Conservation (phyloP, 305 asterid species). For the Nicotiana rustica region DNA sequence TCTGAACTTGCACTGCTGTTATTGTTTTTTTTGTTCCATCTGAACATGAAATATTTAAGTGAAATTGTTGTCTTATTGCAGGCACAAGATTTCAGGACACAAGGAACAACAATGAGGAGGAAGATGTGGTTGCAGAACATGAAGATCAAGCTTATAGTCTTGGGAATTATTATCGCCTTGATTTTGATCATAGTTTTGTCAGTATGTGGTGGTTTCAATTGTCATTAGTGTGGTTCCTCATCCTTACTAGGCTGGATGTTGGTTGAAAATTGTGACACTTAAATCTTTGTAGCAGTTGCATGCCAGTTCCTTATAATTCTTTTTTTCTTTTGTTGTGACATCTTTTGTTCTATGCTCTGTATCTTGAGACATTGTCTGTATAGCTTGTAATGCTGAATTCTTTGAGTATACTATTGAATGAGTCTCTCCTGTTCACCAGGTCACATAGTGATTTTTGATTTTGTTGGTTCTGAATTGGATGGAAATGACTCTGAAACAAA, state of each 20-base stretch:
- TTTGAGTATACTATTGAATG: conserved; percentile 21
- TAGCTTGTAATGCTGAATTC: conserved; percentile 35
- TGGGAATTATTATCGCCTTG: conserved; percentile 72
- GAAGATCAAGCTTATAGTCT: conserved; percentile 83
- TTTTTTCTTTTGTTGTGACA: conserved; percentile 16
- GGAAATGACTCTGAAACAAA: background rate
- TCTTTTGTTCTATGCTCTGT: background rate
- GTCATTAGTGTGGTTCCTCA: conserved; percentile 47
- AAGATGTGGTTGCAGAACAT: conserved; percentile 86
- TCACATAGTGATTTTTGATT: background rate
- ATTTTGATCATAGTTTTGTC: conserved; percentile 80
- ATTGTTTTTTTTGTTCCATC: background rate
- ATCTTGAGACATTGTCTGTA: conserved; percentile 35
- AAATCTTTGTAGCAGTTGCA: conserved; percentile 34
- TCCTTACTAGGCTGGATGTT: conserved; percentile 32
- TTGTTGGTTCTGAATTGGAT: conserved; percentile 3
- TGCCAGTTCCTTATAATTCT: conserved; percentile 29
- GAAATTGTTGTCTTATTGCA: conserved; percentile 39
- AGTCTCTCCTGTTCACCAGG: background rate
- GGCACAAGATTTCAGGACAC: conserved; percentile 91
- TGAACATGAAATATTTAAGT: conserved; percentile 3
- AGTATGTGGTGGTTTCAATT: conserved; percentile 69
- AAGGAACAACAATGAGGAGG: conserved; percentile 83
- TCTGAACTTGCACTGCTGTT: background rate
- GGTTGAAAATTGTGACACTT: conserved; percentile 33